Evolutionary conservation across 1,139 yeast genomes (phyloP).

Genomic region (Candida glucosophila): DNA sequence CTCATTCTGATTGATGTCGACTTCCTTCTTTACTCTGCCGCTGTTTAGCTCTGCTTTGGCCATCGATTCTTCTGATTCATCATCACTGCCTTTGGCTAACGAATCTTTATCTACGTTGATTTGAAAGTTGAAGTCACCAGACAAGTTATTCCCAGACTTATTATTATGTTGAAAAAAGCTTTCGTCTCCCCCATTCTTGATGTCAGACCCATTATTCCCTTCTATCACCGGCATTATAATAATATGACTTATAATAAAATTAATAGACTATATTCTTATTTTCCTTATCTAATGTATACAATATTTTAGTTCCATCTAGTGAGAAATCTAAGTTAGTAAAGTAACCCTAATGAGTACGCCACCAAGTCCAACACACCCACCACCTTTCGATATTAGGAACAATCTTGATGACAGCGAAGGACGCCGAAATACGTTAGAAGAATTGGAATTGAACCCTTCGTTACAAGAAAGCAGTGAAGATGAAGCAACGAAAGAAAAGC

Average conservation of each 20-base stretch:
- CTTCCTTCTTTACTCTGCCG: background rate
- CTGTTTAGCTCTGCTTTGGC: conserved; percentile 1
- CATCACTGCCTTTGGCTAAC: background rate
- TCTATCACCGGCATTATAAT: conserved; percentile 1
- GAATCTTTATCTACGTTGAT: background rate
- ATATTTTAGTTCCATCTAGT: no score
- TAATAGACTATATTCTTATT: no score
- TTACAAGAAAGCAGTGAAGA: conserved; percentile 15
- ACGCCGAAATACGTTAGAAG: conserved; percentile 11
- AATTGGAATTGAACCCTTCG: conserved; percentile 35
- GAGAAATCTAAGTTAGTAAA: no score
- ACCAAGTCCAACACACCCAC: conserved; percentile 40
- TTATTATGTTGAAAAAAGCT: background rate
- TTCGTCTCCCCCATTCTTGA: background rate
- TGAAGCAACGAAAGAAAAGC: conserved; percentile 10
- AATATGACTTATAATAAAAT: background rate
- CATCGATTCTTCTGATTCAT: no score
- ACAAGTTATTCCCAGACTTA: background rate
- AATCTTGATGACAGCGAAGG: no score
- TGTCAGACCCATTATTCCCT: background rate
- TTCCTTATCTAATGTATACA: no score
- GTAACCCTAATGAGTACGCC: conserved; percentile 17
- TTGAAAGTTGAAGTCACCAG: background rate
- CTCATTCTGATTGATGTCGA: background rate
- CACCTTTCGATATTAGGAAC: no score